phyloP scores from a whole-genome alignment of 2,329 filamentous ascomycete species.

The Ascochyta pisi region DNA sequence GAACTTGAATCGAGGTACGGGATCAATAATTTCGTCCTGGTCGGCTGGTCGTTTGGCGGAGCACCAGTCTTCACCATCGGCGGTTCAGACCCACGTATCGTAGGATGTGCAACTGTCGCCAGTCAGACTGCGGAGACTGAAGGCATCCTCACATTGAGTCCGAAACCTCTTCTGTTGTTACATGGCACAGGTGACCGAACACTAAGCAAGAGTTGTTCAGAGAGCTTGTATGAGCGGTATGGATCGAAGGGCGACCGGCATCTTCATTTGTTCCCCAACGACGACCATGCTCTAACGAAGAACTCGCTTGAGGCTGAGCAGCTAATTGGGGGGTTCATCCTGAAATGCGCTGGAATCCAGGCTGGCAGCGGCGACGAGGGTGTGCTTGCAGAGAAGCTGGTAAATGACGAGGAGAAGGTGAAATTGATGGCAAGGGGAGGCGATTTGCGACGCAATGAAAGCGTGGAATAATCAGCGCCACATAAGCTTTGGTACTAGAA shows the following conservation, averaged over 20 bases:
- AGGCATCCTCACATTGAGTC: not conserved
- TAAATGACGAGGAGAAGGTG: not conserved
- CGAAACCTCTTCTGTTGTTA: not conserved
- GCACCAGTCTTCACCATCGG: not conserved
- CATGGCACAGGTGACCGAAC: slow-evolving; percentile 51
- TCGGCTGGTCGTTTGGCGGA: slow-evolving; percentile 1
- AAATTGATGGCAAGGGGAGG: not conserved
- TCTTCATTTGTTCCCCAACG: slow-evolving; percentile 50
- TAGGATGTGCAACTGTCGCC: not conserved
- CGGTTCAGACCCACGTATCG: not conserved
- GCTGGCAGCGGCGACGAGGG: not conserved
- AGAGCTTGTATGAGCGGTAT: slow-evolving; percentile 49
- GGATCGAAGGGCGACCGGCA: slow-evolving; percentile 37
- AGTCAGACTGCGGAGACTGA: slow-evolving; percentile 1
- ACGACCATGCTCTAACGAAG: slow-evolving; percentile 52
- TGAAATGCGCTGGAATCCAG: slow-evolving; percentile 42
- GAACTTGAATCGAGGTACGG: slow-evolving; percentile 22
- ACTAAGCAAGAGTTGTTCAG: slow-evolving; percentile 43
- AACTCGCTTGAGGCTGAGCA: slow-evolving; percentile 49
- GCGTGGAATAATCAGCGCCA: not conserved
- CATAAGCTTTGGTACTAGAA: too few relatives aligned
- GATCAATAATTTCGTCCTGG: not conserved
- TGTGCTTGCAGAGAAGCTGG: not conserved
- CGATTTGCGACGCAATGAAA: slow-evolving; percentile 1
- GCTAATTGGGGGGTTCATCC: slow-evolving; percentile 51